Evolutionary conservation across 805 yeast genomes (phyloP).

Genomic region (Dipodascus albidus): DNA sequence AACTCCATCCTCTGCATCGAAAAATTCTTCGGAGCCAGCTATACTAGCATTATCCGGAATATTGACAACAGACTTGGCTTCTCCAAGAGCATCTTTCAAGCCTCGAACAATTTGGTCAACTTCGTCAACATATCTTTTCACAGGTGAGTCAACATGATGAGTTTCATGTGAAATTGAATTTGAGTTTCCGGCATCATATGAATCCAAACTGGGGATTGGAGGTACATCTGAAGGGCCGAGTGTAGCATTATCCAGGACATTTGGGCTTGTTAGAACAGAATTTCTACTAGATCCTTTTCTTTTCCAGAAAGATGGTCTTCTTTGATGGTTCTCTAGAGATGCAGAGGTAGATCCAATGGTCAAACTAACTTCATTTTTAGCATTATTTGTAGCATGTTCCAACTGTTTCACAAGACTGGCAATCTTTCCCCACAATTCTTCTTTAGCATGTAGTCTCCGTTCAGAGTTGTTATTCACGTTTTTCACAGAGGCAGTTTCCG

Average conservation of each 20-base stretch:
- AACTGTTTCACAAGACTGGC: neutral
- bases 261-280: neutral
- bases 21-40: neutral
- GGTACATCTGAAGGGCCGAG: neutral
- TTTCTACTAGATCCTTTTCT: constrained; percentile 3
- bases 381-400: constrained; percentile 1
- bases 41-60: neutral
- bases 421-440: neutral
- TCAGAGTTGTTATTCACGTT: neutral
- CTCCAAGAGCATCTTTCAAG: neutral
- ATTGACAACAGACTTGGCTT: neutral
- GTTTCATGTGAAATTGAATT: neutral
- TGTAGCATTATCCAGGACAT: neutral
- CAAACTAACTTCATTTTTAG: neutral
- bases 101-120: neutral
- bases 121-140: neutral
- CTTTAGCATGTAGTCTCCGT: neutral
- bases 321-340: constrained; percentile 4
- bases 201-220: neutral
- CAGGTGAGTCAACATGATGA: neutral
- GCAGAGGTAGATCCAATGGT: neutral
- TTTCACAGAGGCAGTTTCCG: neutral
- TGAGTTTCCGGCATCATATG: neutral
- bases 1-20: neutral
- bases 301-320: constrained; percentile 14